phyloP scores from a whole-genome alignment of 768 basidiomycete genomes.

The Rhizopogon roseolus region DNA sequence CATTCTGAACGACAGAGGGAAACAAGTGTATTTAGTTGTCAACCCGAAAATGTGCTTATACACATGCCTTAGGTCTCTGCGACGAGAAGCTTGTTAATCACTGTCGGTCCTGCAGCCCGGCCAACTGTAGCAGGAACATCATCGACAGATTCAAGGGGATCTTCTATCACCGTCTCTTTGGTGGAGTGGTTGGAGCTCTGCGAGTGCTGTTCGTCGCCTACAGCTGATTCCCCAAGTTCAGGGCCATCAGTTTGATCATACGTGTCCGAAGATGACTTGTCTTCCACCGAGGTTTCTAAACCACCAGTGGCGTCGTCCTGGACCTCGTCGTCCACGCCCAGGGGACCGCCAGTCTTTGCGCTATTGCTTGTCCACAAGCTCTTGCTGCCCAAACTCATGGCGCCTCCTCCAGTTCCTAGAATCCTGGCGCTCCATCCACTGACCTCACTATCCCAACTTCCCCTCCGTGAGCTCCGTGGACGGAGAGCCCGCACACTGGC shows the following conservation, averaged over 20 bases:
- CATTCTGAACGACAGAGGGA: neutral
- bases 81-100: neutral
- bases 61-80: neutral
- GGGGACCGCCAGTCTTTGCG: slow-evolving; percentile 47
- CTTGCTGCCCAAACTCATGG: slow-evolving; percentile 45
- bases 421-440: slow-evolving; percentile 84
- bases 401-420: slow-evolving; percentile 38
- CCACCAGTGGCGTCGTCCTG: slow-evolving; percentile 12
- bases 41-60: neutral
- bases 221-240: slow-evolving; percentile 1
- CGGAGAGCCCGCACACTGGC: slow-evolving; percentile 89
- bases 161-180: slow-evolving; percentile 3
- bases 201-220: neutral
- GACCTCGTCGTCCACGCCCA: slow-evolving; percentile 41
- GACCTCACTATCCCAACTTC: slow-evolving; percentile 89
- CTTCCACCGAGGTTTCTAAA: slow-evolving; percentile 10
- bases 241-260: slow-evolving; percentile 5
- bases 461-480: slow-evolving; percentile 78
- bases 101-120: slow-evolving; percentile 16
- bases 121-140: slow-evolving; percentile 20
- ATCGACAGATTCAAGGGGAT: slow-evolving; percentile 5
- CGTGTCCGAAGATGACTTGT: slow-evolving; percentile 4
- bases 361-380: slow-evolving; percentile 62
- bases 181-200: neutral
- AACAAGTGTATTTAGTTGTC: neutral